Conservation (phyloP, 2,329 filamentous ascomycete species). For the Cytospora mali region DNA sequence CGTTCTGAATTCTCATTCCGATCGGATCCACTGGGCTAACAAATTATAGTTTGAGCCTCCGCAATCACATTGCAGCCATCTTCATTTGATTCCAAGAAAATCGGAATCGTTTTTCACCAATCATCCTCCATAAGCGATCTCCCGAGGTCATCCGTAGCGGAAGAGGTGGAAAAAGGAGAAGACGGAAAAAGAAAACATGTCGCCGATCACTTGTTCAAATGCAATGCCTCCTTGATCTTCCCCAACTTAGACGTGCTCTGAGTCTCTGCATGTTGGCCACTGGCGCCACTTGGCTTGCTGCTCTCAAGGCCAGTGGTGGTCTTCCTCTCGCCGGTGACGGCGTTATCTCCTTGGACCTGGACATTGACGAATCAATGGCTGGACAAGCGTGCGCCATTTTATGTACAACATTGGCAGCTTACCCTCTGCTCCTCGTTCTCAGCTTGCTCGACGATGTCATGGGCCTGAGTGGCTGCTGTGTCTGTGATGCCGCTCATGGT, state of each 20-base stretch:
- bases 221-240: constrained; percentile 25
- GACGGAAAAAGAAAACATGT: neutral
- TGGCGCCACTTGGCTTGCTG: constrained; percentile 6
- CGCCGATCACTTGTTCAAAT: constrained; percentile 20
- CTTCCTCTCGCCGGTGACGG: constrained; percentile 15
- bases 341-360: constrained; percentile 20
- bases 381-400: constrained; percentile 1
- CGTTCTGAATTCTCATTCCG: too few relatives aligned
- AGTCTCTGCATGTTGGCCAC: constrained; percentile 12
- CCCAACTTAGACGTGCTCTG: constrained; percentile 16
- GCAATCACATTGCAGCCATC: neutral
- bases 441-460: constrained; percentile 25
- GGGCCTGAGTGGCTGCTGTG: constrained; percentile 20
- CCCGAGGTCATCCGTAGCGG: too few relatives aligned
- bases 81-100: too few relatives aligned
- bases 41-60: neutral
- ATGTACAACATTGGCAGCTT: constrained; percentile 1
- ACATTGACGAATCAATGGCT: constrained; percentile 8
- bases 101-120: neutral
- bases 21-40: neutral
- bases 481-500: constrained; percentile 25
- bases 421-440: constrained; percentile 22
- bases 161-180: too few relatives aligned
- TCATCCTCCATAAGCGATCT: constrained; percentile 1
- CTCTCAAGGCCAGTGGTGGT: constrained; percentile 12